Percentiles rank a stretch among this genome's conserved stretches.
Evolutionary conservation across 805 yeast species (phyloP).

Genomic region (Suhomyces sp.): DNA sequence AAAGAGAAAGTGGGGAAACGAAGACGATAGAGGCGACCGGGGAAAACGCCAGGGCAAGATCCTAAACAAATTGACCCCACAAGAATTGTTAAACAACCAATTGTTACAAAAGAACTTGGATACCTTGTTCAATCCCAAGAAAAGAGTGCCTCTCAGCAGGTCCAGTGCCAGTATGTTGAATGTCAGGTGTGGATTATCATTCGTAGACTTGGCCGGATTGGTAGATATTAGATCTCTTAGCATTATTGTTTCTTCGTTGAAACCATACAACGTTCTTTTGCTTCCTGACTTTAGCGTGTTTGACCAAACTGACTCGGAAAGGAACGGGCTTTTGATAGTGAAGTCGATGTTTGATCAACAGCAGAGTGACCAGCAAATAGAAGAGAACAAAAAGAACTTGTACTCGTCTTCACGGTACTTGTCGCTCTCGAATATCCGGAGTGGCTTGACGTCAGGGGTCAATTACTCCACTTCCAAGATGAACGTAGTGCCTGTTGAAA

Average conservation of each 20-base stretch:
- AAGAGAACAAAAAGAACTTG: constrained; percentile 16
- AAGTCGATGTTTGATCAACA: constrained; percentile 29
- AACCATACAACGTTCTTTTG: constrained; percentile 70
- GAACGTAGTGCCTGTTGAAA: constrained; percentile 27
- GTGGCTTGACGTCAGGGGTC: constrained; percentile 20
- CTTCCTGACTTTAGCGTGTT: constrained; percentile 42
- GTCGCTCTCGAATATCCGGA: constrained; percentile 30
- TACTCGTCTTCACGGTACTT: constrained; percentile 24
- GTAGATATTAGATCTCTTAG: constrained; percentile 81
- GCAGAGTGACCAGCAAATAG: constrained; percentile 23
- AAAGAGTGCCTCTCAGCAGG: constrained; percentile 29
- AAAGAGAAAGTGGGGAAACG: constrained; percentile 26
- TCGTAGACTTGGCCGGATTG: constrained; percentile 76
- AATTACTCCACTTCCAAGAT: constrained; percentile 16
- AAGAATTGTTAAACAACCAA: constrained; percentile 40
- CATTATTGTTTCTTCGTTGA: constrained; percentile 71
- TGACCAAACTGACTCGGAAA: constrained; percentile 13
- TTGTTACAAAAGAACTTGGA: constrained; percentile 43
- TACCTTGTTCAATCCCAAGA: constrained; percentile 50
- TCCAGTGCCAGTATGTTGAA: constrained; percentile 14
- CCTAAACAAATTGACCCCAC: constrained; percentile 38
- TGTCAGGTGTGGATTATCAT: constrained; percentile 69
- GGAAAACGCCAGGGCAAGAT: constrained; percentile 14
- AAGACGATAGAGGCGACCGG: constrained; percentile 11
- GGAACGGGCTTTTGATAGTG: constrained; percentile 28